These are phyloP conservation scores for Boeremia exigua DNA, from an alignment of 2,329 filamentous ascomycete genomes.

Conservation along the genomic window DNA sequence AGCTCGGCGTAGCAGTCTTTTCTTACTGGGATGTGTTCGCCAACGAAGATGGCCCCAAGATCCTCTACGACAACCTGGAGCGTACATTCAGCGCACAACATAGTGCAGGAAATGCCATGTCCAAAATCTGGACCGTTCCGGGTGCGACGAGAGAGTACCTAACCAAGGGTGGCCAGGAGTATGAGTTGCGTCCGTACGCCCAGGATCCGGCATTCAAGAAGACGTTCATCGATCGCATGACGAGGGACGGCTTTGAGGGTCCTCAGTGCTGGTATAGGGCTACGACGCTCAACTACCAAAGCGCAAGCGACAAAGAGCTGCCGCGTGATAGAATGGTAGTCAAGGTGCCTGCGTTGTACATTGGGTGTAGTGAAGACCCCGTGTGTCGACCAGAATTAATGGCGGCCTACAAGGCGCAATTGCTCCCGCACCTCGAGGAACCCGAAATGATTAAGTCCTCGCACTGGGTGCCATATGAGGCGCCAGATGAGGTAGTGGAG, in stretches of 20 bases:
- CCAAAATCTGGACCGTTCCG: conserved; percentile 46
- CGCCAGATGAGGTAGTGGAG: conserved; percentile 37
- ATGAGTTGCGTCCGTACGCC: conserved; percentile 44
- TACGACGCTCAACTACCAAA: conserved; percentile 30
- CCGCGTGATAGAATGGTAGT: conserved; percentile 30
- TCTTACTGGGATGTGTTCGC: conserved; percentile 58
- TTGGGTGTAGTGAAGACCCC: conserved; percentile 43
- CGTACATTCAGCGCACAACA: conserved; percentile 47
- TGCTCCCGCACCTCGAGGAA: conserved; percentile 43
- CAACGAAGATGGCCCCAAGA: conserved; percentile 45
- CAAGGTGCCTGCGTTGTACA: conserved; percentile 47
- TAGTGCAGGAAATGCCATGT: conserved; percentile 41
- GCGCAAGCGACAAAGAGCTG: conserved; percentile 34
- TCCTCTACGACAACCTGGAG: conserved; percentile 51
- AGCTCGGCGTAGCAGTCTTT: conserved; percentile 47
- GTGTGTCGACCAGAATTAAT: conserved; percentile 44
- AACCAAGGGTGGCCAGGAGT: conserved; percentile 5
- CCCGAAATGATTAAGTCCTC: conserved; percentile 38
- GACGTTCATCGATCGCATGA: conserved; percentile 45
- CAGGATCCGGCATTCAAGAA: conserved; percentile 37
- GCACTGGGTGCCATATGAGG: conserved; percentile 49
- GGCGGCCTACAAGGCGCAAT: conserved; percentile 26
- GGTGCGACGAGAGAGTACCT: conserved; percentile 45
- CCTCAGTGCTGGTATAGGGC: conserved; percentile 50
- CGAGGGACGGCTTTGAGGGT: conserved; percentile 41